Conservation (phyloP, 495 filamentous ascomycete genomes). For the Tuber microsphaerosporum region DNA sequence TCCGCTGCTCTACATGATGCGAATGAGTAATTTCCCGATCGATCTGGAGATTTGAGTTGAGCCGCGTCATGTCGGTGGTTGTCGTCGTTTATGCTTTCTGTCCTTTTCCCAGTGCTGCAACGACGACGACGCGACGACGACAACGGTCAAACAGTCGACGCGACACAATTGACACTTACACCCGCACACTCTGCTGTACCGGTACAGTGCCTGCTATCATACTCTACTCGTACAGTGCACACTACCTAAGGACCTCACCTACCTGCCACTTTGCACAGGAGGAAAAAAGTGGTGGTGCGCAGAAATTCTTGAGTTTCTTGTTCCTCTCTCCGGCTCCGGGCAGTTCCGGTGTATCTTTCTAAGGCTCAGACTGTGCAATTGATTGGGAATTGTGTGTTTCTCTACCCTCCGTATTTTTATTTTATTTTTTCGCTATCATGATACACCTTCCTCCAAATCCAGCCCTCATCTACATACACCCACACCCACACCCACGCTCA, state of each 20-base stretch:
- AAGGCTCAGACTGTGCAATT: constrained; percentile 27
- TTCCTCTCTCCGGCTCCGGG: constrained; percentile 24
- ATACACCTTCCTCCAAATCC: not conserved
- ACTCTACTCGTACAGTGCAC: not conserved
- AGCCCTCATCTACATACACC: not conserved
- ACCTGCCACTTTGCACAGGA: not conserved
- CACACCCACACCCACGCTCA: not conserved
- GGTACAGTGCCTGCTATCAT: no score
- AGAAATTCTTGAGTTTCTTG: not conserved
- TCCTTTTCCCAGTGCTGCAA: constrained; percentile 19
- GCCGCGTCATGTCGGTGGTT: constrained; percentile 35
- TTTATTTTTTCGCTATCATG: not conserved
- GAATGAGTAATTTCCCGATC: constrained; percentile 39
- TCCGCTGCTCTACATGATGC: constrained; percentile 16
- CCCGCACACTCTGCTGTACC: not conserved
- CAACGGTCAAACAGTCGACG: not conserved
- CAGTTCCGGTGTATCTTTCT: constrained; percentile 31
- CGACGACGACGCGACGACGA: constrained; percentile 9
- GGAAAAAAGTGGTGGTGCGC: not conserved
- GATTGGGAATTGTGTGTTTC: constrained; percentile 20
- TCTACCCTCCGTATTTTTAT: not conserved
- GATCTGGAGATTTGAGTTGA: constrained; percentile 37
- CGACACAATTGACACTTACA: not conserved
- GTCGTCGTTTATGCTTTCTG: constrained; percentile 16
- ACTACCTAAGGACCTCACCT: not conserved